phyloP scores from a whole-genome alignment of 345 rosid species.

The Aquilaria malaccensis region DNA sequence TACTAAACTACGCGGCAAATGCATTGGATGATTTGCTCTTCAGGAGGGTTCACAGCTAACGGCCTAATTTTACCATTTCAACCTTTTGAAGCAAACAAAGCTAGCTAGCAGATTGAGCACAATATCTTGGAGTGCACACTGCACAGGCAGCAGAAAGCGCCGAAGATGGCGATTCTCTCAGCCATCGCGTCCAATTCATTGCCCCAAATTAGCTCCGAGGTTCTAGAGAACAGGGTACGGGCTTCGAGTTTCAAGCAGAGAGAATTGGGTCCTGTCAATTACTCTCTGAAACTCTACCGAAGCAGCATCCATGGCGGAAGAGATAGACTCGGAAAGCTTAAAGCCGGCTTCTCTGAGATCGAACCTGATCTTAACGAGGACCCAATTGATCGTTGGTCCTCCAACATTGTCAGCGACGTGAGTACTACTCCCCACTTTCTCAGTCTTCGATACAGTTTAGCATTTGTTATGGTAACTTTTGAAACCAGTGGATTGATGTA shows the following conservation, averaged over 20 bases:
- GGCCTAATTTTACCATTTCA: not conserved
- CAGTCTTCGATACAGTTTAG: not conserved
- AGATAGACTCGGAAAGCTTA: slow-evolving; percentile 23
- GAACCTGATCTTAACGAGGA: slow-evolving; percentile 93
- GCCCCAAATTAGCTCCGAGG: slow-evolving; percentile 27
- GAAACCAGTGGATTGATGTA: too few relatives aligned
- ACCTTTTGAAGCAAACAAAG: slow-evolving; percentile 4
- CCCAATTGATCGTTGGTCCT: slow-evolving; percentile 63
- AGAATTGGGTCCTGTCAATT: slow-evolving; percentile 9
- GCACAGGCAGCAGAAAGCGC: not conserved
- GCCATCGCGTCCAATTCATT: slow-evolving; percentile 35
- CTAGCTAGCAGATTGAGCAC: not conserved
- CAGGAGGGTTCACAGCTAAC: too few relatives aligned
- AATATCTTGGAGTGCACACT: not conserved
- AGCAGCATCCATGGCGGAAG: slow-evolving; percentile 17
- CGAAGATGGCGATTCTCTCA: slow-evolving; percentile 39
- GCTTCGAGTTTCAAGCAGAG: slow-evolving; percentile 9
- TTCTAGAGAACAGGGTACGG: slow-evolving; percentile 4
- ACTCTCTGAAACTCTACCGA: slow-evolving; percentile 3
- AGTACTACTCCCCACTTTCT: slow-evolving; percentile 5
- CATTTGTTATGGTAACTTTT: not conserved
- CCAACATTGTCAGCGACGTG: slow-evolving; percentile 50
- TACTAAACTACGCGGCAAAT: too few relatives aligned
- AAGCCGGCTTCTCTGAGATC: slow-evolving; percentile 53
- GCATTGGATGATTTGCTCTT: too few relatives aligned